phyloP scores from a whole-genome alignment of 2,329 filamentous ascomycete genomes.

The Penicillium glabrum region DNA sequence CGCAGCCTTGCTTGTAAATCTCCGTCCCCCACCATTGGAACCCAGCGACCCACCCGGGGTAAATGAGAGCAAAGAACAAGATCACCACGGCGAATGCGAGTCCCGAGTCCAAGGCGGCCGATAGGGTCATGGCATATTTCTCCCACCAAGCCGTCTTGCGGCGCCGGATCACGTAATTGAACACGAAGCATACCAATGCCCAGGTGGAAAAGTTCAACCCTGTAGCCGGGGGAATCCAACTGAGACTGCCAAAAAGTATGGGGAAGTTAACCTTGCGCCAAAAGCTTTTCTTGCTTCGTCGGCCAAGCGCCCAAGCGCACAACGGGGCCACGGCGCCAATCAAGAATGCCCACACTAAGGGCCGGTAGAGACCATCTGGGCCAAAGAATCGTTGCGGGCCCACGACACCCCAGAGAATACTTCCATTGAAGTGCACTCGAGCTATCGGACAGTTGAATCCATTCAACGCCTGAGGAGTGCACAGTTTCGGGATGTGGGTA shows the following conservation, averaged over 20 bases:
- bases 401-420: slow-evolving; percentile 85
- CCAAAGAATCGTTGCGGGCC: slow-evolving; percentile 83
- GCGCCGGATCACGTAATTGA: slow-evolving; percentile 73
- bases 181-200: slow-evolving; percentile 79
- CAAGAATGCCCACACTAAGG: slow-evolving; percentile 78
- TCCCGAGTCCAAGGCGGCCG: slow-evolving; percentile 78
- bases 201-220: slow-evolving; percentile 87
- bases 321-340: slow-evolving; percentile 74
- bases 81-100: slow-evolving; percentile 79
- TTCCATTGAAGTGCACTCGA: slow-evolving; percentile 85
- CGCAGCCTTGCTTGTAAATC: slow-evolving; percentile 78
- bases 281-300: slow-evolving; percentile 58
- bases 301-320: slow-evolving; percentile 69
- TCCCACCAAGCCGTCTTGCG: slow-evolving; percentile 79
- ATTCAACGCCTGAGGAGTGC: slow-evolving; percentile 76
- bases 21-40: slow-evolving; percentile 91
- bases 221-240: slow-evolving; percentile 82
- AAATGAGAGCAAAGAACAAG: slow-evolving; percentile 84
- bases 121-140: slow-evolving; percentile 88
- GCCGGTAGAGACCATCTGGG: slow-evolving; percentile 68
- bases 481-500: slow-evolving; percentile 70
- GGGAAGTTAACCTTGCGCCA: slow-evolving; percentile 78
- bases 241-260: slow-evolving; percentile 77
- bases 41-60: slow-evolving; percentile 69
- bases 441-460: slow-evolving; percentile 87